Base-by-base conservation (phyloP, 495 filamentous ascomycete species). In the Acidomyces sp. region DNA sequence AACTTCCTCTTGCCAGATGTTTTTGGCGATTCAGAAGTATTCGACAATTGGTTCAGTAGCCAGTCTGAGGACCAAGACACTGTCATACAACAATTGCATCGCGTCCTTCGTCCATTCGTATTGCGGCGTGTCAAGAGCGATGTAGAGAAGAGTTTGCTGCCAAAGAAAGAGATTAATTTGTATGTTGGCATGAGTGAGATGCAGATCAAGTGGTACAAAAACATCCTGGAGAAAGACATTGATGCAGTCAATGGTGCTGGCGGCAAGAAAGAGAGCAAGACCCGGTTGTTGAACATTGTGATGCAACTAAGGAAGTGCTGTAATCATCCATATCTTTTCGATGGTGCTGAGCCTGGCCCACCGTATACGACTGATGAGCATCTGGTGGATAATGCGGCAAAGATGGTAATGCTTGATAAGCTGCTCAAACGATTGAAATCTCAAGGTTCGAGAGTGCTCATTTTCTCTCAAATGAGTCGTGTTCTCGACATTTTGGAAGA, bases 271-370 rank as follows among this genome's bases (percentile, higher is more conserved):
- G 92, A 99, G 58, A 94, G 88, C n/a, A 99, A 99, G 65, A 96
- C 92, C 4, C 77, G 92, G 30, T 72, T 99, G n/a, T 68, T 99
- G 45, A 99, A 99, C 64, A 99, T 99, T 56, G 92, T 99, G 46
- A 99, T 99, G 92, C 92, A 99, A 58, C 75, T 99, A 33, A 80
- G 92, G 44, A 99, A 99, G 60, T 99, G 92, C 59, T 96, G 92
- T 63, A 99, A 99, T 52, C 92, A 99, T 52, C 92, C 92, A 3
- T 99, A 99, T 52, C 74, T 99, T 2, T 99, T 99, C 49, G 92
- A 99, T 53, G 92, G 92, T 21, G 92, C 92, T 21, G 92, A 99
- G 51, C 88, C 90, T 15, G 92, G 92, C 20, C 92, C 92, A 3
- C 92, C 92, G 10, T 99, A 96, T 53, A 96, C 92, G 1, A 96